Evolutionary conservation across 2,329 filamentous ascomycete species (phyloP), one percentile per base, ranked within the genome.

Genomic region (Fusarium sp.): DNA sequence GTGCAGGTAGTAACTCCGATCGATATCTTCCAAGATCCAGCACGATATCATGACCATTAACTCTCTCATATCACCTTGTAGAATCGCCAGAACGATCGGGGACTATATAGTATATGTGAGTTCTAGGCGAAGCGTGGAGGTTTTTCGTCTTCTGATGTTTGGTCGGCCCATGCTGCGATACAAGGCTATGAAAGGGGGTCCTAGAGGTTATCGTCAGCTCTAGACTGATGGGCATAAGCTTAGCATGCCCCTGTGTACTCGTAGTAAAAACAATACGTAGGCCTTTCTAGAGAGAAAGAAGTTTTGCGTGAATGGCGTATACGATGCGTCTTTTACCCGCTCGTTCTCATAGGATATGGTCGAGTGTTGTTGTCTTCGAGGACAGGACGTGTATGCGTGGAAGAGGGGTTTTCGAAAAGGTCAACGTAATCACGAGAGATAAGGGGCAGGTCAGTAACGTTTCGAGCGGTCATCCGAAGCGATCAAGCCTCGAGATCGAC

Each of bases 231-330:
- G 3, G 4, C 10, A 12, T n/a, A 7, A 7, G 6, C 10, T 38
- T 7, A 4, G 18, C 10, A n/a, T 38, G 34, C 10, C 10, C 9
- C 34, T 38, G 18, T 7, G 12, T 5, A 11, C 34, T 38, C 18
- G 10, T n/a, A n/a, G 3, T 0, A 7, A 12, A 11, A 2, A 18
- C 9, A 12, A 38, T 38, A n/a, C 10, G 34, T n/a, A 4, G 18
- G 4, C 0, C 1, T 11, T 6, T n/a, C 34, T n/a, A 5, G 18
- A 7, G 10, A 18, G 1, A 12, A 38, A 4, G 10, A 6, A n/a
- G 10, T 4, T n/a, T 38, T 38, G 18, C 18, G 34, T n/a, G 10
- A n/a, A 38, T 0, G 6, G 34, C 3, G 6, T 7, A 10, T n/a
- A 4, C 4, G 6, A n/a, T 38, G 18, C 34, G 6, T n/a, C 34